Base-by-base conservation (phyloP, 805 yeast genomes). In the Nakazawaea wickerhamii region DNA sequence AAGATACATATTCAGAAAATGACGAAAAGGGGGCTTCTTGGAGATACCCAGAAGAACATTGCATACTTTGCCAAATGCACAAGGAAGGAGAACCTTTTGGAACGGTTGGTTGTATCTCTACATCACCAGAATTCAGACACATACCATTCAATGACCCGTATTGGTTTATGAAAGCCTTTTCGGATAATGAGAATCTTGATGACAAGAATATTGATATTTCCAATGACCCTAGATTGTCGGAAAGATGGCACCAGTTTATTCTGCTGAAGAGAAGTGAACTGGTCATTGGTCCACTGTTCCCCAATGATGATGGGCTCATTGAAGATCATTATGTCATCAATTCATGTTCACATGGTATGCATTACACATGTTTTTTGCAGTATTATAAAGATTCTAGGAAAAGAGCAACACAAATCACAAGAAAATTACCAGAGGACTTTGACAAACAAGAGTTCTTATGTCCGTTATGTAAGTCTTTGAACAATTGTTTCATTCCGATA, bases 301-400 rank as follows among this genome's bases (percentile, higher is more conserved):
- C 80, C 4, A 54, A 51, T 7, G 60, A 57, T 15, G 59, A 59
- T 17, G 44, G 61, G 48, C 44, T 62, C 36, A 61, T 63, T 31
- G 68, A 74, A 31, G 64, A 64, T 36, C 68, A 70, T 44, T 58
- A 73, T 6, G 71, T 84, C 1, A 68, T 82, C 3, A 74, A 79
- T 47, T 82, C 95, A 40, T 91, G 99, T 65, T 95, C 96, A 1
- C 99, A 91, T 61, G 95, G 95, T 2, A 83, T 91, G 81, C 99
- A 91, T 59, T 78, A 75, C 47, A 69, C 75, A 14, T 91, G 99
- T 57, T 83, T 81, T 53, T 60, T 76, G 41, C 78, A 79, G 45
- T 85, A 79, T 54, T 59, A 83, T 54, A 66, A 68, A 25, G 73
- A 81, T n/a, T 68, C 73, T 33, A 65, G 75, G 40, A 61, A 70